phyloP scores from a whole-genome alignment of 108 stramenopile species.

The Cyclotella kingstonii region DNA sequence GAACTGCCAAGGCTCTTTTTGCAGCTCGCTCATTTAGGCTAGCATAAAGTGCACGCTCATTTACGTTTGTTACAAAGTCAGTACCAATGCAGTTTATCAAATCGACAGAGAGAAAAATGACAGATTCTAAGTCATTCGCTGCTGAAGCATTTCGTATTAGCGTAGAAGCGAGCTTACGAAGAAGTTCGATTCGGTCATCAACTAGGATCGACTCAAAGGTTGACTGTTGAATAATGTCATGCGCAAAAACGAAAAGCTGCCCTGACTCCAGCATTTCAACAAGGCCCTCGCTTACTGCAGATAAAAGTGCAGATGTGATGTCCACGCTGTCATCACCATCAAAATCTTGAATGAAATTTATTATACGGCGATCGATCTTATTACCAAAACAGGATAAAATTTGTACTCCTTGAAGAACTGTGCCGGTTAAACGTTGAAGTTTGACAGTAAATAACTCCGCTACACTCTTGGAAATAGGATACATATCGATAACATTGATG shows the following conservation, averaged over 20 bases:
- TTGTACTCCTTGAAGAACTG: constrained; percentile 13
- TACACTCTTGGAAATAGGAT: constrained; percentile 21
- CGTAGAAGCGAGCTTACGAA: constrained; percentile 5
- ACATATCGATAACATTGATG: constrained; percentile 11
- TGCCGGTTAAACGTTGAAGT: constrained; percentile 9
- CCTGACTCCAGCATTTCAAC: constrained; percentile 2
- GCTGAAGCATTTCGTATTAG: constrained; percentile 17
- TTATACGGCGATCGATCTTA: constrained; percentile 14
- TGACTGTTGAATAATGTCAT: constrained; percentile 27
- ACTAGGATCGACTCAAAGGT: constrained; percentile 1
- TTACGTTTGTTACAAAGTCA: not conserved
- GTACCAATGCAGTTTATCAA: constrained; percentile 8
- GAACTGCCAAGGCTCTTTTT: constrained; percentile 10
- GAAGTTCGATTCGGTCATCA: not conserved
- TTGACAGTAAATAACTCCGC: constrained; percentile 28
- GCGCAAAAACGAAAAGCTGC: constrained; percentile 15
- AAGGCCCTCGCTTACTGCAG: constrained; percentile 7
- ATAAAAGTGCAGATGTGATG: constrained; percentile 4
- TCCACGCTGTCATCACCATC: constrained; percentile 15
- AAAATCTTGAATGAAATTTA: constrained; percentile 16
- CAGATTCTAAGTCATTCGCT: constrained; percentile 7
- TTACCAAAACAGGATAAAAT: constrained; percentile 28
- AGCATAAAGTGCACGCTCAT: constrained; percentile 14
- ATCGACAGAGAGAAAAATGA: constrained; percentile 14
- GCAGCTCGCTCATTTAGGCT: constrained; percentile 11